Base-by-base conservation (phyloP, 2,329 filamentous ascomycete species). In the Teratosphaeria pseudoeucalypti region DNA sequence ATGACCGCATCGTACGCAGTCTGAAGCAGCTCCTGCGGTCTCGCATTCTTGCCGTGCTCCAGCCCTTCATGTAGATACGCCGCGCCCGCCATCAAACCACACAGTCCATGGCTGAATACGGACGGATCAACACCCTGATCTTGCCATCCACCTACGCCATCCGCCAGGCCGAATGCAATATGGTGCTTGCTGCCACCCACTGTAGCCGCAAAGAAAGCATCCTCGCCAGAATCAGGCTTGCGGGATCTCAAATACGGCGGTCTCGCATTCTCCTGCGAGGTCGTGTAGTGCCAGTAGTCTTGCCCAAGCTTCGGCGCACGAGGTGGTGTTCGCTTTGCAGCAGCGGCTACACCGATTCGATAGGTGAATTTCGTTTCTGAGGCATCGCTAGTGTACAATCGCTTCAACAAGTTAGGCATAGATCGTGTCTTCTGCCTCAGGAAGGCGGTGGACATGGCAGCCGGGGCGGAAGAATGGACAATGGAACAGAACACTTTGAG, bases 141-240 rank as follows among this genome's bases (percentile, higher is more conserved):
- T 63, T 88, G 85, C 92, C 94, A 99, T 39, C 94, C 94, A 55
- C 94, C 94, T 0, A 99, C 94, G 11, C 94, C 94, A 72, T 99
- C 94, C 57, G 92, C 91, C 27, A 99, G 84, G 19, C 90, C 94
- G 66, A 99, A 87, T 0, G 92, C 90, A 11, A 96, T 82, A 49
- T 85, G 81, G 43, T 85, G 81, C 1, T 82, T 82, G 63, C 85
- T 83, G 57, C 88, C 68, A 12, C 70, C 89, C n/a, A 96, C 79
- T 27, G 86, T 84, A 70, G 88, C 75, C 67, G 94, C 87, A 75
- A 99, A 99, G 78, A 96, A 97, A 60, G 94, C 90, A 80, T 99
- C 94, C 75, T 99, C 92, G 16, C 94, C 94, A 85, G 87, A 56
- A 87, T 89, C 27, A 88, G 84, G 63, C 78, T 81, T 65, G 77